phyloP scores from a whole-genome alignment of 345 rosid genomes.

The Lepidium sativum region DNA sequence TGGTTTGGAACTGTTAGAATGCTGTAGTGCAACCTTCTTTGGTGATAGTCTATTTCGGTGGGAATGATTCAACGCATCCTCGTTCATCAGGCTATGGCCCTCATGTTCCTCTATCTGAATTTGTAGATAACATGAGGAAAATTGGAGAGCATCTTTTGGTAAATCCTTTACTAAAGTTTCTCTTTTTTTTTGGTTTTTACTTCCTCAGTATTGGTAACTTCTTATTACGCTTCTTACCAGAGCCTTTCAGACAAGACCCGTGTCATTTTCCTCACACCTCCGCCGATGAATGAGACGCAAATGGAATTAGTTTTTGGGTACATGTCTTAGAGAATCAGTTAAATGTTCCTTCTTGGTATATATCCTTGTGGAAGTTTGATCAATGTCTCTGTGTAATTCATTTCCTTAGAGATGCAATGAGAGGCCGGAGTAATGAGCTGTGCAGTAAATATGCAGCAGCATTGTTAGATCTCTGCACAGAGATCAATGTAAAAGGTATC shows the following conservation, averaged over 20 bases:
- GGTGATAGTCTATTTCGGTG: slow-evolving; percentile 92
- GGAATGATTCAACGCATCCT: slow-evolving; percentile 72
- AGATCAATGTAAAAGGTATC: slow-evolving; percentile 44
- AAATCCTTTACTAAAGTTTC: not conserved
- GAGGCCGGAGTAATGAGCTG: slow-evolving; percentile 48
- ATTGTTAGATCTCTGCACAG: slow-evolving; percentile 56
- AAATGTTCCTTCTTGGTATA: not conserved
- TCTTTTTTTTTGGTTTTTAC: not conserved
- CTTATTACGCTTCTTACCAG: slow-evolving; percentile 29
- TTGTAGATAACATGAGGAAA: slow-evolving; percentile 62
- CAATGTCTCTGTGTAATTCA: not conserved
- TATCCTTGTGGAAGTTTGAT: not conserved
- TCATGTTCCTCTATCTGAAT: slow-evolving; percentile 85
- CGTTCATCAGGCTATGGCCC: slow-evolving; percentile 58
- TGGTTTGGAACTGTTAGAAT: slow-evolving; percentile 31
- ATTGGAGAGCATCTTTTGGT: slow-evolving; percentile 76
- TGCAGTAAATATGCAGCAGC: slow-evolving; percentile 61
- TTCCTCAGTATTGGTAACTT: not conserved
- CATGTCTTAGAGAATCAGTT: not conserved
- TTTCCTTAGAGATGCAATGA: slow-evolving; percentile 12
- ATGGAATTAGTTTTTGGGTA: slow-evolving; percentile 24
- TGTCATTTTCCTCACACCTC: slow-evolving; percentile 56
- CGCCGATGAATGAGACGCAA: slow-evolving; percentile 68
- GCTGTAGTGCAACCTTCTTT: slow-evolving; percentile 63
- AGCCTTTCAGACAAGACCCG: slow-evolving; percentile 66